These are phyloP conservation scores for Fusarium multiceps DNA, from an alignment of 2,329 filamentous ascomycete species.

Conservation along the genomic window DNA sequence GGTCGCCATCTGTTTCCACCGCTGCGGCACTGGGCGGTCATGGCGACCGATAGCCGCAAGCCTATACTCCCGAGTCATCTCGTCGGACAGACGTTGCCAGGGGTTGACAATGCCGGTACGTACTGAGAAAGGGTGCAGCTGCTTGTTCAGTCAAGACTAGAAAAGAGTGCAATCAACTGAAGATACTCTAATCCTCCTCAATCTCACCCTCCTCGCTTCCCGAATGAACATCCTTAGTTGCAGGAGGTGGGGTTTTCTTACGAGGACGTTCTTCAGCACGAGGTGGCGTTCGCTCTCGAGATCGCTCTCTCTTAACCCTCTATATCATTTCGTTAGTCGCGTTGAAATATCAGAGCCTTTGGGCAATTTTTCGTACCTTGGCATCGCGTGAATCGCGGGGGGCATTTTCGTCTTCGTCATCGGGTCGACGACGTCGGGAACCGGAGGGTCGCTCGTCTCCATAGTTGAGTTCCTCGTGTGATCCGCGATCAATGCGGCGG, in stretches of 20 bases:
- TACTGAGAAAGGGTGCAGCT: constrained; percentile 40
- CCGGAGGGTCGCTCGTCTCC: constrained; percentile 76
- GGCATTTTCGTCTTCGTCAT: constrained; percentile 78
- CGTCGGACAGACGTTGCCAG: constrained; percentile 40
- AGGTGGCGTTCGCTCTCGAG: constrained; percentile 70
- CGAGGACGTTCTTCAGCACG: constrained; percentile 64
- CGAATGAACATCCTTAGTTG: constrained; percentile 65
- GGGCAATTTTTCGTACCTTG: constrained; percentile 64
- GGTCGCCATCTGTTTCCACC: constrained; percentile 37
- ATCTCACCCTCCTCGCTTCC: constrained; percentile 99
- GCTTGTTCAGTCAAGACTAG: constrained; percentile 14
- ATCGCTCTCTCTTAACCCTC: constrained; percentile 68
- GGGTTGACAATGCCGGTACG: constrained; percentile 45
- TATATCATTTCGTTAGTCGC: constrained; percentile 51
- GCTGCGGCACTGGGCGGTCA: constrained; percentile 30
- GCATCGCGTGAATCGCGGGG: constrained; percentile 73
- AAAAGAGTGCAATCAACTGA: not conserved
- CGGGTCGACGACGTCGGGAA: constrained; percentile 80
- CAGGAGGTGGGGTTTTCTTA: constrained; percentile 65
- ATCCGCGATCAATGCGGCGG: constrained; percentile 79
- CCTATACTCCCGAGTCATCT: constrained; percentile 48
- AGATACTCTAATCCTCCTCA: constrained; percentile 74
- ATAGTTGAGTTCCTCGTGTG: constrained; percentile 90
- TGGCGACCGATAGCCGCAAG: constrained; percentile 39
- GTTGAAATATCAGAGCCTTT: not conserved